Percentiles rank a stretch among this genome's conserved stretches.
These are phyloP conservation scores for Penicillium sp. DNA, from an alignment of 2,329 filamentous ascomycete species.

Conservation along the genomic window DNA sequence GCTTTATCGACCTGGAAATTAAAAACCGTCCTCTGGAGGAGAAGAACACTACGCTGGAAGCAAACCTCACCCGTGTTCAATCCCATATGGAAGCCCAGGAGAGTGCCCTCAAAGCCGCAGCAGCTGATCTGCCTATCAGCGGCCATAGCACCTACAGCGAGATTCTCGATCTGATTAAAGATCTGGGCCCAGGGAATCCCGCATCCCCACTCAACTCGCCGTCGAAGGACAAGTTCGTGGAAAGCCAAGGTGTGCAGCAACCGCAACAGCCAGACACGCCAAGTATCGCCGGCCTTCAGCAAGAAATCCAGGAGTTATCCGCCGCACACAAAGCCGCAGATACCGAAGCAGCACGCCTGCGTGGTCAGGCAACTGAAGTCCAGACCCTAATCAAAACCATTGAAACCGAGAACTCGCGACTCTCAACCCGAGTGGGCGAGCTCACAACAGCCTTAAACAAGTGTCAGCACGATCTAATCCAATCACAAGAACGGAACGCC, in stretches of 20 bases:
- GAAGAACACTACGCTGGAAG: constrained; percentile 35
- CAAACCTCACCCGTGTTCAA: constrained; percentile 33
- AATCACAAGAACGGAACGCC: constrained; percentile 30
- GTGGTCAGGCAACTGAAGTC: constrained; percentile 36
- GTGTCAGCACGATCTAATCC: constrained; percentile 29
- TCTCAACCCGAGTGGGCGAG: constrained; percentile 34
- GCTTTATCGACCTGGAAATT: constrained; percentile 32
- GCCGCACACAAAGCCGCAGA: constrained; percentile 31
- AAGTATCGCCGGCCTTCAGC: constrained; percentile 24
- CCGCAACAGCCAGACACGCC: constrained; percentile 14
- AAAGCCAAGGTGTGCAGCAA: constrained; percentile 20
- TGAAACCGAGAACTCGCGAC: constrained; percentile 38
- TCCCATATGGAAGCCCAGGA: constrained; percentile 36
- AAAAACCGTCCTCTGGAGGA: constrained; percentile 37
- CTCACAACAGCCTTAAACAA: constrained; percentile 32
- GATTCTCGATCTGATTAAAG: constrained; percentile 39
- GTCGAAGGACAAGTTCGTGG: constrained; percentile 16
- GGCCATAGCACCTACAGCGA: constrained; percentile 37
- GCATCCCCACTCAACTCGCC: constrained; percentile 11
- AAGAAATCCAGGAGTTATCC: constrained; percentile 28
- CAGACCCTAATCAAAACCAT: constrained; percentile 36
- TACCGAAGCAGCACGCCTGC: constrained; percentile 33
- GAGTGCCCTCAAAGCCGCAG: constrained; percentile 36
- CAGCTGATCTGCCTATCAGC: constrained; percentile 33
- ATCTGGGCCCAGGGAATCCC: constrained; percentile 24